Evolutionary conservation across 768 basidiomycete species (phyloP).

Genomic region (Suillus weaverae): DNA sequence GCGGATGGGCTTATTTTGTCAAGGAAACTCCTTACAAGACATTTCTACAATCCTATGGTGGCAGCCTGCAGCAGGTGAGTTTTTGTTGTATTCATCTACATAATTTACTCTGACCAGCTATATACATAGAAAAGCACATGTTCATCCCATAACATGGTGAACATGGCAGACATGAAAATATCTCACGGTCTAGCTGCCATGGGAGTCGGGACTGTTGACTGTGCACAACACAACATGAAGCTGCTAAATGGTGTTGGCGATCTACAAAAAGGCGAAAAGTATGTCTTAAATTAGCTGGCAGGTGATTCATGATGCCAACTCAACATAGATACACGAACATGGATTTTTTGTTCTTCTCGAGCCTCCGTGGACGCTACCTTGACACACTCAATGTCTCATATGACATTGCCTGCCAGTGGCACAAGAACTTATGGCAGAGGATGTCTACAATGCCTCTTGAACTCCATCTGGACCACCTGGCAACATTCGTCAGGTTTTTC

Average conservation of each 20-base stretch:
- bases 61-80: constrained; percentile 19
- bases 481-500: constrained; percentile 10
- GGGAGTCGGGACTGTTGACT: constrained; percentile 14
- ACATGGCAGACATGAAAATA: constrained; percentile 11
- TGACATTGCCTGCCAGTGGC: constrained; percentile 25
- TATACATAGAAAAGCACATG: neutral
- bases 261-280: neutral
- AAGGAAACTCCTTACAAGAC: constrained; percentile 19
- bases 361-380: neutral
- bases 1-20: constrained; percentile 28
- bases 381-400: constrained; percentile 15
- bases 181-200: constrained; percentile 11
- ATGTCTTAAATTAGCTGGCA: neutral
- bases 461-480: neutral
- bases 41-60: constrained; percentile 18
- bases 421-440: constrained; percentile 11
- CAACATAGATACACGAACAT: constrained; percentile 25
- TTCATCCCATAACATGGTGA: neutral
- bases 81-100: constrained; percentile 14
- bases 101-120: too few species aligned
- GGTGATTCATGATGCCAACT: neutral
- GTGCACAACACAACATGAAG: constrained; percentile 17
- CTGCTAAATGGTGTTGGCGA: neutral
- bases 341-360: constrained; percentile 33
- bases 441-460: neutral